phyloP scores from a whole-genome alignment of 306 rosid genomes.

The Crotalaria pallida region DNA sequence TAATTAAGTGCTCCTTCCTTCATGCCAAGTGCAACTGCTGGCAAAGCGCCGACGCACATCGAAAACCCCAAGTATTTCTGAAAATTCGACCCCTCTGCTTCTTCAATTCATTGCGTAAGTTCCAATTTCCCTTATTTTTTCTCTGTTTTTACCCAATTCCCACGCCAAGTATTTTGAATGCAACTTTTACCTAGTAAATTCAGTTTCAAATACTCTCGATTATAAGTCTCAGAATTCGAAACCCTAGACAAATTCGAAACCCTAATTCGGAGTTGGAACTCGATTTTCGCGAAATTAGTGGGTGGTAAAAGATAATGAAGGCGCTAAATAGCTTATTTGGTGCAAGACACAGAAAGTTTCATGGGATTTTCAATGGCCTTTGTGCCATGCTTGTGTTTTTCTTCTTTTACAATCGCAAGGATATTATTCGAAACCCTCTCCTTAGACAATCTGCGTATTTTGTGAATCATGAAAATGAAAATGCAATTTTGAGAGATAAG shows the following conservation, averaged over 20 bases:
- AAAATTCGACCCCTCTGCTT: constrained; percentile 4
- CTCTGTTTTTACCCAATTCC: neutral
- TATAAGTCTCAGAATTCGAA: constrained; percentile 17
- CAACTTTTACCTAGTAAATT: neutral
- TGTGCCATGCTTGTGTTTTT: constrained; percentile 35
- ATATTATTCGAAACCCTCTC: constrained; percentile 36
- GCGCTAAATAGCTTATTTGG: constrained; percentile 24
- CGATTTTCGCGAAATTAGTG: neutral
- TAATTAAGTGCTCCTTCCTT: neutral
- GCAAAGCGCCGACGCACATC: neutral
- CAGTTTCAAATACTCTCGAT: constrained; percentile 1
- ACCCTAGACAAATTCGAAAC: constrained; percentile 21
- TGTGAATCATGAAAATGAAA: constrained; percentile 1
- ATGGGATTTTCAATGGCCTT: constrained; percentile 34
- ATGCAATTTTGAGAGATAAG: constrained; percentile 17
- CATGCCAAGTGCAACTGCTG: neutral
- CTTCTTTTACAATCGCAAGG: constrained; percentile 40
- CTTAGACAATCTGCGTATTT: constrained; percentile 35
- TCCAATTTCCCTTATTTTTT: neutral
- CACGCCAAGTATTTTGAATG: neutral
- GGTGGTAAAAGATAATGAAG: constrained; percentile 15
- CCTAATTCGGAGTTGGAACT: constrained; percentile 7
- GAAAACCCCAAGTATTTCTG: constrained; percentile 23
- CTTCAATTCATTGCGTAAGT: neutral
- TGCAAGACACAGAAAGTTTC: constrained; percentile 22